Base-by-base conservation (phyloP, 345 rosid genomes). In the Trapa incisa region DNA sequence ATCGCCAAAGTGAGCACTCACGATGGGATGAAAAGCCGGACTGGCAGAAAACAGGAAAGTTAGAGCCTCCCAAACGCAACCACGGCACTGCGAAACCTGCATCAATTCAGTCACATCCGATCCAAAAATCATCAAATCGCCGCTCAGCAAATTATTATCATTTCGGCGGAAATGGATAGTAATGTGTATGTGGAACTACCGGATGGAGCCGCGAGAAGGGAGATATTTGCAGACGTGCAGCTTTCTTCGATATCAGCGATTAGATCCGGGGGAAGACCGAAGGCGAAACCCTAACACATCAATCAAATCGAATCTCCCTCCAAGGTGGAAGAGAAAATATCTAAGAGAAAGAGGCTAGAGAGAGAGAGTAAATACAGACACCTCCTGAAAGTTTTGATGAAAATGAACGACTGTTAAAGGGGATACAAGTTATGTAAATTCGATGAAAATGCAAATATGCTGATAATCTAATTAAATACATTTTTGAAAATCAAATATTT, bases 1-100 rank as follows among this genome's bases (percentile, higher is more conserved):
- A 64, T 45, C 67, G 33, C 15, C 10, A 32, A 32, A 15, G 62
- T 11, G 5, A 38, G 5, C 35, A 80, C 96, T 82, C 74, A 89
- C 92, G 73, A 74, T 70, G 79, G 71, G 81, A 80, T 68, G 81
- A 76, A 58, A 79, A 77, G 67, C 74, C 80, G 69, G 82, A 85
- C 72, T 80, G 84, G 69, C 77, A 71, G 73, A 73, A 81, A 77
- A 76, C 89, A 85, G 82, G 81, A 74, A 83, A 77, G 65, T n/a
- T n/a, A 53, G 36, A 35, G 52, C 32, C 52, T 56, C 48, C 38
- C 61, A 29, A 29, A 3, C 64, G 35, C 38, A 39, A 48, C 42
- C 45, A 16, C 47, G 10, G 47, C 47, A 45, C 47, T 12, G 13
- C 47, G 1, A 37, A 70, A 76, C 68, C 63, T 61, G 35, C 36